Evolutionary conservation across 495 filamentous ascomycete species (phyloP).

Genomic region (Penicillium flavigenum): DNA sequence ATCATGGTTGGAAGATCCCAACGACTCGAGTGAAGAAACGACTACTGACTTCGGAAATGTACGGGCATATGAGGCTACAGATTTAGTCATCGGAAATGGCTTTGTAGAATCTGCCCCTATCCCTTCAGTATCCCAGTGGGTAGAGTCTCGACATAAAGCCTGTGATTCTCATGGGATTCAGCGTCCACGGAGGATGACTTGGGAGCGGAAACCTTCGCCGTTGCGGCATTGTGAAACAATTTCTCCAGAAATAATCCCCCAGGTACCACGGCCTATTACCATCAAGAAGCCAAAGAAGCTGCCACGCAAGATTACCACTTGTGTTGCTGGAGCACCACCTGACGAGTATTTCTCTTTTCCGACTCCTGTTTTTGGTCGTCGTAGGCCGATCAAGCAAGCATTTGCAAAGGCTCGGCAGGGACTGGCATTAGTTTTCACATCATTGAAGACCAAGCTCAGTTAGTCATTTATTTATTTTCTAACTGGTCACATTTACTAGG

Average conservation of each 20-base stretch:
- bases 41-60: conserved; percentile 7
- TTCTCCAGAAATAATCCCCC: neutral
- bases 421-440: neutral
- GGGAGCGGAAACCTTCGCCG: neutral
- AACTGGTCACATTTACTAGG: too few species aligned
- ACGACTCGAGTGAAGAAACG: neutral
- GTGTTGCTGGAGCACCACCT: neutral
- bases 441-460: neutral
- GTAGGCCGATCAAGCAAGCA: neutral
- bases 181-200: neutral
- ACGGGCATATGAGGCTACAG: neutral
- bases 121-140: neutral
- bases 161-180: neutral
- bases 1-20: conserved; percentile 19
- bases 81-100: conserved; percentile 22
- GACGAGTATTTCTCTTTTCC: neutral
- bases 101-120: conserved; percentile 5
- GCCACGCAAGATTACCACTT: neutral
- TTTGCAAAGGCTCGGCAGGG: neutral
- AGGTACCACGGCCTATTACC: neutral
- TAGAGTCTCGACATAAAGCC: neutral
- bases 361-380: neutral
- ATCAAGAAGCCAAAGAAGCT: neutral
- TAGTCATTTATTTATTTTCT: neutral
- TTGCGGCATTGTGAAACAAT: neutral